Conservation (phyloP, 1,284 basidiomycete species). For the Psilocybe mexicana region DNA sequence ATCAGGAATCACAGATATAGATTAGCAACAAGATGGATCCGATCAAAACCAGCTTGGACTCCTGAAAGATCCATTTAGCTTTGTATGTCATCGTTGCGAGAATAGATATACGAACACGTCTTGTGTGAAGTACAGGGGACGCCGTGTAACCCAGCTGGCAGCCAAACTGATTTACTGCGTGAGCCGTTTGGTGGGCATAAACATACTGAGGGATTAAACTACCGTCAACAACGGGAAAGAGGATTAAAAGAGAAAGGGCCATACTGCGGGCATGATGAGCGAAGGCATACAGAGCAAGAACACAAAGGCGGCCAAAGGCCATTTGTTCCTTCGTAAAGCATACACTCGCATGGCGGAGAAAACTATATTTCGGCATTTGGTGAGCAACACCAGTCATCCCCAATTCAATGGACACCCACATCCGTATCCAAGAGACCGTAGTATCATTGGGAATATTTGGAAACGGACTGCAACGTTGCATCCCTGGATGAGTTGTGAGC, state of each 20-base stretch:
- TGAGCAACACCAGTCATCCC: not conserved
- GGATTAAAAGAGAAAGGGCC: not conserved
- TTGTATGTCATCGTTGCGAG: not conserved
- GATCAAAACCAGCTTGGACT: not conserved
- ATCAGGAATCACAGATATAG: not conserved
- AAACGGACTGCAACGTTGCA: slow-evolving; percentile 20
- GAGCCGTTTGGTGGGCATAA: slow-evolving; percentile 14
- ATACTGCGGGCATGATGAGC: slow-evolving; percentile 16
- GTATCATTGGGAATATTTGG: slow-evolving; percentile 19
- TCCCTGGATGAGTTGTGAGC: not conserved
- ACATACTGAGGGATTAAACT: slow-evolving; percentile 13
- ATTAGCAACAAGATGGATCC: not conserved
- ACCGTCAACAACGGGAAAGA: not conserved
- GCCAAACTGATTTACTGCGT: slow-evolving; percentile 12
- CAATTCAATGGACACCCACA: not conserved
- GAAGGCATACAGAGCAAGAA: slow-evolving; percentile 18
- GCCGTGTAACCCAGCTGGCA: slow-evolving; percentile 14
- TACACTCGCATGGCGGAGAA: slow-evolving; percentile 19
- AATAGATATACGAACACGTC: slow-evolving; percentile 10
- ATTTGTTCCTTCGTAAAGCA: slow-evolving; percentile 14
- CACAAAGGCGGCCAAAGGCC: slow-evolving; percentile 16
- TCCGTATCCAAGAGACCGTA: slow-evolving; percentile 16
- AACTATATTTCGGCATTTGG: slow-evolving; percentile 1
- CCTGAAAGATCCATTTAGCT: not conserved
- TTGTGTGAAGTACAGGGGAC: slow-evolving; percentile 8